phyloP scores from a whole-genome alignment of 257 asterid species.

The Petunia axillaris region DNA sequence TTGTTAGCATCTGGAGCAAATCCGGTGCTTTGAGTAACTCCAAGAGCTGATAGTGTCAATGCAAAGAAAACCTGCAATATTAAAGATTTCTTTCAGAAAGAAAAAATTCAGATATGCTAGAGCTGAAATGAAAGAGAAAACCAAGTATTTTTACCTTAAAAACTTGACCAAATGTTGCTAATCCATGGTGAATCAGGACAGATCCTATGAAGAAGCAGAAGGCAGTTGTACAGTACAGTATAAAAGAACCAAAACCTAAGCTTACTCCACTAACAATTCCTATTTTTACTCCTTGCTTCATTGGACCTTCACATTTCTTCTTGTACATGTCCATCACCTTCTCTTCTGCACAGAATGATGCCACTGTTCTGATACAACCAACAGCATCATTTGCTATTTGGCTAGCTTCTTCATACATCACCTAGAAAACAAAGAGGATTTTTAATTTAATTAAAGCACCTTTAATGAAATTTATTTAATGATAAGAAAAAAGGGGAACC shows the following conservation, averaged over 20 bases:
- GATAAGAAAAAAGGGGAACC: conserved; percentile 17
- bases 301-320: conserved; percentile 31
- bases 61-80: conserved; percentile 40
- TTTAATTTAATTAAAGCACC: not conserved
- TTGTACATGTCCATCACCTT: conserved; percentile 36
- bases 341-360: conserved; percentile 40
- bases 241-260: conserved; percentile 32
- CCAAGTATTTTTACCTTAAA: conserved; percentile 26
- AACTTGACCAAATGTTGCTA: conserved; percentile 27
- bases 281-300: conserved; percentile 27
- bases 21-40: conserved; percentile 33
- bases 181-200: conserved; percentile 31
- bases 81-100: not conserved
- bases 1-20: conserved; percentile 30
- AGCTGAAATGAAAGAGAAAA: not conserved
- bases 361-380: conserved; percentile 35
- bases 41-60: conserved; percentile 35
- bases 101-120: not conserved
- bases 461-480: not conserved
- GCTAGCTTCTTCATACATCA: conserved; percentile 34
- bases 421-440: conserved; percentile 17
- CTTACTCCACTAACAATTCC: conserved; percentile 29
- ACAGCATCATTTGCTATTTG: conserved; percentile 40
- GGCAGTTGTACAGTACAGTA: conserved; percentile 28
- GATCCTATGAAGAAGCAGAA: conserved; percentile 41